Base-by-base conservation (phyloP, 495 filamentous ascomycete genomes). In the Immersiella caudata region DNA sequence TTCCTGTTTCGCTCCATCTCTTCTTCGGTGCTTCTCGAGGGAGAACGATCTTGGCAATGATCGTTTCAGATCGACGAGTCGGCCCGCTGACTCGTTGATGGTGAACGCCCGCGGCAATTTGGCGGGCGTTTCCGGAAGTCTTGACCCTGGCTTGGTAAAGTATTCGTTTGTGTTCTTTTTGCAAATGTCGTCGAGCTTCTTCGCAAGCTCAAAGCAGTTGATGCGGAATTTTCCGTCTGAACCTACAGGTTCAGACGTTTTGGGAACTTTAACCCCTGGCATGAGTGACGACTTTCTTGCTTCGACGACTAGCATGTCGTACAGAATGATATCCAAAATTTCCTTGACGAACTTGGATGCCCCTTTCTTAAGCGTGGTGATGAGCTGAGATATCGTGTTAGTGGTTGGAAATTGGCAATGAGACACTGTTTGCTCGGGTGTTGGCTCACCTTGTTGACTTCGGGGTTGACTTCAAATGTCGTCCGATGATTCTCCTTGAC, bases 261-360 rank as follows among this genome's bases (percentile, higher is more conserved):
- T 5, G 35, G 14, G 11, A 25, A 54, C 26, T 2, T 54, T 64
- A 27, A 9, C 6, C 16, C 50, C 50, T 6, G 33, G 33, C 46
- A n/a, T 26, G 1, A n/a, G 26, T 11, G 62, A 9, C 35, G n/a
- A 36, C 14, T 36, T 64, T 16, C 0, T 26, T 1, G 46, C 25
- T 24, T 67, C 57, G 6, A 67, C 18, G 7, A 67, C 57, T 22
- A 67, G 27, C 65, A 67, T 67, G 6, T 57, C 49, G 2, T 54
- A 14, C 25, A 61, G 27, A 20, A 67, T 62, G 2, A 67, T 26
- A 24, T 67, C 25, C 16, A 67, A 21, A 0, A 67, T 54, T n/a
- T 67, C 59, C 1, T 18, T 27, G 6, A 67, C 35, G 27, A 67
- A 67, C 14, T 29, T 6, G 1, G 59, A 61, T 21, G 59, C 1